Conservation (phyloP, 495 filamentous ascomycete genomes). For the Aspergillus kassunensis region DNA sequence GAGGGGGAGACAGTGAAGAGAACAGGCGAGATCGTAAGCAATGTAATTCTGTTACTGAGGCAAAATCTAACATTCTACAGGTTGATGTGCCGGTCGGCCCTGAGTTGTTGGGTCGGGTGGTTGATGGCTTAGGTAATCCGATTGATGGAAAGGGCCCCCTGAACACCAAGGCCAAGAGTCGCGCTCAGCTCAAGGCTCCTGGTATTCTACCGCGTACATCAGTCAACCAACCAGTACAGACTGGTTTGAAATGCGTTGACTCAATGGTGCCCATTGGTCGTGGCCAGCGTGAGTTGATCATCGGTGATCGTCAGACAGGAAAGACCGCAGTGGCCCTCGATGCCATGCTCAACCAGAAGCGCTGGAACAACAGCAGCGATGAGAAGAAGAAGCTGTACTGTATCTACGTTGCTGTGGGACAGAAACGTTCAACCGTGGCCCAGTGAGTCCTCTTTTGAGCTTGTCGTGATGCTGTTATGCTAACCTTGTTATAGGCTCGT, state of each 20-base stretch:
- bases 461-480: too few species aligned
- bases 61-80: too few species aligned
- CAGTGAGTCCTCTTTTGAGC: too few species aligned
- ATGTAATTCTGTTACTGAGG: constrained; percentile 5
- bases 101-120: constrained; percentile 93
- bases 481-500: too few species aligned
- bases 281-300: constrained; percentile 99
- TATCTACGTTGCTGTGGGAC: constrained; percentile 97
- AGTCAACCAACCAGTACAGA: constrained; percentile 98
- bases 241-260: constrained; percentile 98
- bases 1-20: constrained; percentile 99
- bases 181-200: constrained; percentile 98
- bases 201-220: constrained; percentile 95
- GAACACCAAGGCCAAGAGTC: constrained; percentile 85
- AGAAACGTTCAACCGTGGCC: constrained; percentile 99
- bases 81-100: constrained; percentile 95
- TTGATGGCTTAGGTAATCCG: constrained; percentile 97
- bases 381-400: constrained; percentile 99
- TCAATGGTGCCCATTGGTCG: constrained; percentile 99
- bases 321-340: constrained; percentile 99
- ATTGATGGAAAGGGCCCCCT: constrained; percentile 98
- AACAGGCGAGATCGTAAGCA: constrained; percentile 95
- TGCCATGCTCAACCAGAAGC: constrained; percentile 97
- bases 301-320: constrained; percentile 99
- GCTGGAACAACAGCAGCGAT: constrained; percentile 84